Evolutionary conservation across 1,139 yeast genomes (phyloP), one percentile per base, ranked within the genome.

Genomic region (Yamadazyma mexicana): DNA sequence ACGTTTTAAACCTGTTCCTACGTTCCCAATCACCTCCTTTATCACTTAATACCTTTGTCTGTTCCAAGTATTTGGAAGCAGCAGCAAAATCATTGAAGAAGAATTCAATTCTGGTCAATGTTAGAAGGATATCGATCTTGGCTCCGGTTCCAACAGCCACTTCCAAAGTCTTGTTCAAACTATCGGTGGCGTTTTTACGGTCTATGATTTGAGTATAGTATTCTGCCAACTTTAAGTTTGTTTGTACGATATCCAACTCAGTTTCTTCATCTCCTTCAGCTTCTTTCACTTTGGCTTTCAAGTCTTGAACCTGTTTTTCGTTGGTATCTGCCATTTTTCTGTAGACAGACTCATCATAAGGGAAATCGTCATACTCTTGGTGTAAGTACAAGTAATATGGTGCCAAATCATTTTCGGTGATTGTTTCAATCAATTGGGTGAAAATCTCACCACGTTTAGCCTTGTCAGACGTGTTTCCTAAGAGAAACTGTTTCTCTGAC

Each of bases 21-120:
- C 98, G 87, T 66, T 94, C 98, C 98, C 99, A 92, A 61, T 92
- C 99, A 44, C 98, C 98, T 38, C 98, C 98, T 56, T 88, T 85
- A 55, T 92, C 98, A 55, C 92, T 88, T 58, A 87, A 70, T 32
- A 69, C 59, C 56, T 85, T 81, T 30, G 84, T 80, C 50, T 83
- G 83, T 42, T 85, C 95, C 54, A 94, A 75, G 57, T 84, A 83
- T 54, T 82, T 81, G 43, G 82, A 77, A 33, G 87, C 86, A 50
- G 78, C 79, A 11, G 69, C 66, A 56, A 81, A 83, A 65, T 92
- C 96, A 56, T 81, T 81, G 61, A 78, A 92, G 64, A 92, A 91
- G 57, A 89, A 83, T 17, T 95, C 97, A 44, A 94, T 67, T 57
- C 98, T 79, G 14, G 91, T 76, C 52, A 89, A 79, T 10, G 96